Percentiles rank a stretch among this genome's conserved stretches.
Evolutionary conservation across 768 basidiomycete species (phyloP).

Genomic region (Lactarius psammicola): DNA sequence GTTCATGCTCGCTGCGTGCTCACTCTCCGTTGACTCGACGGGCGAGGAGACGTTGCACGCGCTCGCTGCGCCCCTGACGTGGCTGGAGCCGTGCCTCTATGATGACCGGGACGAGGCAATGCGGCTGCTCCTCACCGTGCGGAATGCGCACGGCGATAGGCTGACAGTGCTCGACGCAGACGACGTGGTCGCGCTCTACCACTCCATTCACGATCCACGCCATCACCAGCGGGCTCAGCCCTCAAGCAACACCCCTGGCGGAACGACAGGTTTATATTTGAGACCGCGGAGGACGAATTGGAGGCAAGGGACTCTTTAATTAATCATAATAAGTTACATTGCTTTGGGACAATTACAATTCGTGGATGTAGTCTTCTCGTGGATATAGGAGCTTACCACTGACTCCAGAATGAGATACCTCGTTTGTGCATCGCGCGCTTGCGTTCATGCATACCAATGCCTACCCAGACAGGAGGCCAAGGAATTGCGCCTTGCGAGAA

Average conservation of each 20-base stretch:
- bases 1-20: conserved; percentile 22
- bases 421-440: conserved; percentile 10
- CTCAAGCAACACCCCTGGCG: not conserved
- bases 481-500: not conserved
- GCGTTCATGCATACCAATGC: conserved; percentile 17
- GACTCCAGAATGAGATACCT: conserved; percentile 4
- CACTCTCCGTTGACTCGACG: conserved; percentile 4
- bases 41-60: conserved; percentile 6
- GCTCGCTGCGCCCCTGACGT: conserved; percentile 11
- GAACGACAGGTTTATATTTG: not conserved
- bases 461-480: not conserved
- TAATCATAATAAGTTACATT: not conserved
- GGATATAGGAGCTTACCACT: not conserved
- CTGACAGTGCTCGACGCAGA: conserved; percentile 9
- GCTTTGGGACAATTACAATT: not conserved
- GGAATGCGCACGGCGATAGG: not conserved
- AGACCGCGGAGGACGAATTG: not conserved
- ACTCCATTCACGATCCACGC: conserved; percentile 3
- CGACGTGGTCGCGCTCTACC: conserved; percentile 1
- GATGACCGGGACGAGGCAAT: not conserved
- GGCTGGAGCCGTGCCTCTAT: conserved; percentile 7
- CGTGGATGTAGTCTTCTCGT: not conserved
- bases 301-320: conserved; percentile 1
- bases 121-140: conserved; percentile 2
- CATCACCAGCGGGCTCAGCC: not conserved